phyloP scores from a whole-genome alignment of 768 basidiomycete genomes.

The Antrodiella citrinella region DNA sequence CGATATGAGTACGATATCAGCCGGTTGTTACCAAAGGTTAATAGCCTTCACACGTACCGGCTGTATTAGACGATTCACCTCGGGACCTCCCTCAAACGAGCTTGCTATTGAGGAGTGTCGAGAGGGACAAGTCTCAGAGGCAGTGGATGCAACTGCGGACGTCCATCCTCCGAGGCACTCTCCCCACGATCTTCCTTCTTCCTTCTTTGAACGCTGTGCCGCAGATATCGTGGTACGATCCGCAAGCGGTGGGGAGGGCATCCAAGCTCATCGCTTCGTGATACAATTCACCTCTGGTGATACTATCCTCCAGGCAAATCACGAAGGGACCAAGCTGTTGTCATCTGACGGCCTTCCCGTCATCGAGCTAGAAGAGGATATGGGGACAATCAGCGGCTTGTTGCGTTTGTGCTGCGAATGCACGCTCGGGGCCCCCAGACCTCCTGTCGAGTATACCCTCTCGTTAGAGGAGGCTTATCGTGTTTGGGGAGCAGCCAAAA shows the following conservation, averaged over 20 bases:
- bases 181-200: no score
- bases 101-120: not conserved
- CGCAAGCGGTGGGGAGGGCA: not conserved
- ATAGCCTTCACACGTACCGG: slow-evolving; percentile 4
- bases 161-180: no score
- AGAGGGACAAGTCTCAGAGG: not conserved
- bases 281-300: not conserved
- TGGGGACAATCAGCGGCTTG: not conserved
- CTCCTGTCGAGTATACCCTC: no score
- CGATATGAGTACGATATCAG: slow-evolving; percentile 12
- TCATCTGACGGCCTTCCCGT: not conserved
- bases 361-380: not conserved
- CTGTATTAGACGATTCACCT: not conserved
- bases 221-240: not conserved
- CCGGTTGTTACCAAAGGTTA: slow-evolving; percentile 13
- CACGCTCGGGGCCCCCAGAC: no score
- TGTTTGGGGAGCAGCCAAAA: not conserved
- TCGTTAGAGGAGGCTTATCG: not conserved
- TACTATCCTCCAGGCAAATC: not conserved
- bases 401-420: not conserved
- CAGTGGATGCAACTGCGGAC: no score
- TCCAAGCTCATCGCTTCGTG: not conserved
- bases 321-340: not conserved
- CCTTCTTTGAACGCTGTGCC: not conserved
- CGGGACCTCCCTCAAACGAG: not conserved